Evolutionary conservation across 2,329 filamentous ascomycete genomes (phyloP), one percentile per base, ranked within the genome.

Genomic region (Graphilbum sp.): DNA sequence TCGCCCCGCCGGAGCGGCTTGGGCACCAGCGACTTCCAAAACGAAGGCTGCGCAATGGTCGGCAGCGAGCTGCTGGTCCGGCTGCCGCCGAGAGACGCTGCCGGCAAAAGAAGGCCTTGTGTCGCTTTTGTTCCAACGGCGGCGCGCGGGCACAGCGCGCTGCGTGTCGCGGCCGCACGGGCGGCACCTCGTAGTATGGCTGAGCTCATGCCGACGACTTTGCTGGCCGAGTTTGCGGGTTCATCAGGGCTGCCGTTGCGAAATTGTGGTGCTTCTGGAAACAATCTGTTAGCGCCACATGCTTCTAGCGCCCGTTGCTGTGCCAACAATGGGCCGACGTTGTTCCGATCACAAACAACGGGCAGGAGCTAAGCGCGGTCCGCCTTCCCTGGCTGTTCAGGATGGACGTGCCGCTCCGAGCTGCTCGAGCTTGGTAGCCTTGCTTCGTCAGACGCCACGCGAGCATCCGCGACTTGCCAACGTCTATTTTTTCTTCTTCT

Each of bases 21-120:
- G 2, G 81, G 80, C 35, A 86, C 58, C 43, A 86, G 59, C 10
- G 68, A 70, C 47, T 66, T 70, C 81, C 81, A 86, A 55, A 85
- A 75, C 10, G 71, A 71, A 40, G 40, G 35, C 35, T 53, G 49
- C 20, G 49, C 47, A 34, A 54, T 43, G 20, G 46, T 50, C 3
- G 50, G 51, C 34, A 53, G 44, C 32, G 49, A 43, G 39, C 47
- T 49, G 25, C 36, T 31, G 3, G 34, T 9, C 3, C 37, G 32
- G 18, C 13, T 19, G 12, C 34, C 34, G 19, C 8, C 30, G 6
- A 25, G 7, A 12, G 23, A 7, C 7, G 23, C 23, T 25, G n/a
- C n/a, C n/a, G n/a, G n/a, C n/a, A n/a, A n/a, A n/a, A n/a, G n/a
- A n/a, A n/a, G n/a, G n/a, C n/a, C n/a, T n/a, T n/a, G n/a, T n/a